A percentile compares a stretch with the other conserved stretches of the same genome.
These are phyloP conservation scores for Setaria italica DNA, from an alignment of 202 grass and related monocot genomes.

Conservation along the genomic window DNA sequence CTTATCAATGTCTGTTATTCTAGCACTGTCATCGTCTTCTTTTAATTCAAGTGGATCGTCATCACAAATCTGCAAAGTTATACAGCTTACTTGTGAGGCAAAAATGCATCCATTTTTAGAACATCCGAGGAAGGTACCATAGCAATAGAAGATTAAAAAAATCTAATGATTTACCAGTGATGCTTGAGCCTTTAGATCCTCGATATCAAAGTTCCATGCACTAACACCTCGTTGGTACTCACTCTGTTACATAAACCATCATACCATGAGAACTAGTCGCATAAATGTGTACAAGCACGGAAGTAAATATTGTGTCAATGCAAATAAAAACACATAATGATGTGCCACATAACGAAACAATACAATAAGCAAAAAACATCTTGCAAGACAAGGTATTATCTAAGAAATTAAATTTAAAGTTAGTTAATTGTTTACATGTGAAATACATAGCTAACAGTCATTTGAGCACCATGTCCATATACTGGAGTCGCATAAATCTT, in stretches of 20 bases:
- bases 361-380: slow-evolving; percentile 31
- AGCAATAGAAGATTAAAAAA: slow-evolving; percentile 21
- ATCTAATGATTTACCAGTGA: slow-evolving; percentile 67
- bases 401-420: not conserved
- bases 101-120: slow-evolving; percentile 35
- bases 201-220: slow-evolving; percentile 98
- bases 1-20: slow-evolving; percentile 55
- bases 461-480: not conserved
- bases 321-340: slow-evolving; percentile 9
- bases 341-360: not conserved
- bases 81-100: slow-evolving; percentile 42
- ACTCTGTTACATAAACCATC: slow-evolving; percentile 55
- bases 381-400: not conserved
- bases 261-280: slow-evolving; percentile 20
- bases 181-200: slow-evolving; percentile 97
- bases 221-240: slow-evolving; percentile 99
- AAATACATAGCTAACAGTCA: not conserved
- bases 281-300: not conserved
- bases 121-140: not conserved
- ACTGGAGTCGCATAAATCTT: not conserved
- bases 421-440: slow-evolving; percentile 19
- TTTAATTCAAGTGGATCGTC: slow-evolving; percentile 73
- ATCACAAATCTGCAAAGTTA: slow-evolving; percentile 78
- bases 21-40: slow-evolving; percentile 71
- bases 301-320: not conserved